phyloP scores from a whole-genome alignment of 371 early-diverging fungal genomes.

The Vairimorpha apis region DNA sequence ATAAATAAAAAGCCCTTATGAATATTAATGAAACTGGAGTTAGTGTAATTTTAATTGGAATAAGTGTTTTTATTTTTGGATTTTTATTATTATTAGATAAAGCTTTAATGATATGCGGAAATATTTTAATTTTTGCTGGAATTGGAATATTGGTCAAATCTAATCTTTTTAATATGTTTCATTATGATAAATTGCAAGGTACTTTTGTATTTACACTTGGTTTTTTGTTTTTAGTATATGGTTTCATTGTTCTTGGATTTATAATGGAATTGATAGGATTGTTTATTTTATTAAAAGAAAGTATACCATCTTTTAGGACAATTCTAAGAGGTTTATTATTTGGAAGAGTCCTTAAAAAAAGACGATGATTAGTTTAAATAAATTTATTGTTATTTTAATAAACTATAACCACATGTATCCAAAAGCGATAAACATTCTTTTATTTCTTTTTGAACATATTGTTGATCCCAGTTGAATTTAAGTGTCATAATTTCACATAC shows the following conservation, averaged over 20 bases:
- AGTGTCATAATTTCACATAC: conserved; percentile 70
- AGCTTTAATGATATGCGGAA: conserved; percentile 48
- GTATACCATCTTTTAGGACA: conserved; percentile 40
- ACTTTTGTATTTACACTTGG: conserved; percentile 38
- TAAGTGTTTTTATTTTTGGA: conserved; percentile 36
- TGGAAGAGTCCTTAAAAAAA: conserved; percentile 9
- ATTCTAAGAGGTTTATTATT: conserved; percentile 31
- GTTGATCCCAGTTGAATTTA: conserved; percentile 36
- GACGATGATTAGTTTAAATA: not conserved
- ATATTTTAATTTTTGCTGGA: conserved; percentile 45
- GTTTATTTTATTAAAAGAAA: conserved; percentile 29
- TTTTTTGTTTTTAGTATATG: conserved; percentile 25
- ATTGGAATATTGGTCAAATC: conserved; percentile 22
- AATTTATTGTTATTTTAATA: conserved; percentile 9
- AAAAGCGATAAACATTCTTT: conserved; percentile 8
- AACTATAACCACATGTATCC: conserved; percentile 21
- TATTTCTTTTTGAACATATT: conserved; percentile 17
- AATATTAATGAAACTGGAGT: conserved; percentile 45
- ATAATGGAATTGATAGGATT: conserved; percentile 41
- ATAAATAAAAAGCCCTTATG: conserved; percentile 8
- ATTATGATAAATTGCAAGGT: conserved; percentile 39
- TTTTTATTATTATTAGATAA: conserved; percentile 43
- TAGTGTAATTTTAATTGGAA: conserved; percentile 29
- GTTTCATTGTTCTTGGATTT: conserved; percentile 34
- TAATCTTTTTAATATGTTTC: conserved; percentile 23